phyloP scores from a whole-genome alignment of 2,329 filamentous ascomycete genomes.

The Fusarium albidum region DNA sequence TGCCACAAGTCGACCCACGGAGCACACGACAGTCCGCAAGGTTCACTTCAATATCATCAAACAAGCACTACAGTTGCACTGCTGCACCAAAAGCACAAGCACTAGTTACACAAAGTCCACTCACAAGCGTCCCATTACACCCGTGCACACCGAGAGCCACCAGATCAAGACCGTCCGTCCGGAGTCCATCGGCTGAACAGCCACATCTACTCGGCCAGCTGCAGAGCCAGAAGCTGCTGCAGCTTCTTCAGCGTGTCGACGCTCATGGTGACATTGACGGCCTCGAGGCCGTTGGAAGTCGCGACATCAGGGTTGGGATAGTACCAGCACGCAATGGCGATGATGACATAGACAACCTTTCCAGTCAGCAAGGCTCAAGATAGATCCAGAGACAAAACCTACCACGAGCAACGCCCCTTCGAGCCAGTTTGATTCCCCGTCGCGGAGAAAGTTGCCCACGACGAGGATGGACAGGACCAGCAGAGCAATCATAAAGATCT shows the following conservation, averaged over 20 bases:
- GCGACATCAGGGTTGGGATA: conserved; percentile 53
- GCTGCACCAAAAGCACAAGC: too few relatives aligned
- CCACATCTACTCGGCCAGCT: conserved; percentile 17
- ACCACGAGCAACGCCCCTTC: conserved; percentile 76
- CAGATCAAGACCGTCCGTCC: too few relatives aligned
- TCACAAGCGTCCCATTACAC: too few relatives aligned
- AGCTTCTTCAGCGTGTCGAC: conserved; percentile 41
- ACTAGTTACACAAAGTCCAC: too few relatives aligned
- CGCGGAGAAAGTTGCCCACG: conserved; percentile 77
- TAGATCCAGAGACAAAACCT: background rate
- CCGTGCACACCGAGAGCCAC: too few relatives aligned
- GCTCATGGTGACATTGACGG: conserved; percentile 43
- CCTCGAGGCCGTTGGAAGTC: conserved; percentile 44
- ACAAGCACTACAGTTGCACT: too few relatives aligned
- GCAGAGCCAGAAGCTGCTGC: conserved; percentile 34
- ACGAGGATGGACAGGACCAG: conserved; percentile 78
- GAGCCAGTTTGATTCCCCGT: conserved; percentile 79
- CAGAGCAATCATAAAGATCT: conserved; percentile 78
- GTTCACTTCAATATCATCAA: too few relatives aligned
- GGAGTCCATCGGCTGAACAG: background rate
- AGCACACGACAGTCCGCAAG: too few relatives aligned
- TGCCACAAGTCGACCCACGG: too few relatives aligned
- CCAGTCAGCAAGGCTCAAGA: background rate
- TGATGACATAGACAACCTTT: conserved; percentile 52
- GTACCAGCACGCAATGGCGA: conserved; percentile 55